Percentiles rank a stretch among this genome's conserved stretches.
Conservation (phyloP, 768 basidiomycete genomes). For the Lactarius vividus region DNA sequence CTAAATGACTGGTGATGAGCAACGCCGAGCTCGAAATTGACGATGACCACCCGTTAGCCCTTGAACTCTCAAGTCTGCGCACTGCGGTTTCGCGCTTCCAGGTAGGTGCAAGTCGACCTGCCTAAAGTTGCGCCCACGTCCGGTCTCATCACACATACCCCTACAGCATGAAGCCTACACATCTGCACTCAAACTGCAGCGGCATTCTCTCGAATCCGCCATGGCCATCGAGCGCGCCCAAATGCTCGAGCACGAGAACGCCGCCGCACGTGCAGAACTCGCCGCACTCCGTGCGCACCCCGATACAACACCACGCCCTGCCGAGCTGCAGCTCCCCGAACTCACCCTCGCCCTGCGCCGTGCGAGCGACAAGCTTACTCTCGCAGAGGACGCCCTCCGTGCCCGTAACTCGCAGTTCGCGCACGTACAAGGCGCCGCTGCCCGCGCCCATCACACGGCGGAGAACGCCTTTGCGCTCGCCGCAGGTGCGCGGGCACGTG, state of each 20-base stretch:
- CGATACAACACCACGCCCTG: conserved; percentile 41
- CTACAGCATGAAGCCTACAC: conserved; percentile 65
- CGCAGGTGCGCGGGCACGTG: conserved; percentile 49
- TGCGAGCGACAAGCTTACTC: conserved; percentile 63
- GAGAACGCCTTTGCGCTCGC: conserved; percentile 58
- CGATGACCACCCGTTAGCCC: conserved; percentile 40
- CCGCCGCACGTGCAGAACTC: conserved; percentile 53
- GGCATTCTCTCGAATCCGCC: conserved; percentile 53
- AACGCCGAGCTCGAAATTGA: conserved; percentile 26
- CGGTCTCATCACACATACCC: background rate
- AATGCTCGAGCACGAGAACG: conserved; percentile 59
- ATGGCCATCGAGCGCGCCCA: conserved; percentile 46
- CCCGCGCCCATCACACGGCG: conserved; percentile 41
- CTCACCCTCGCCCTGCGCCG: conserved; percentile 67
- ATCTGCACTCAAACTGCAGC: conserved; percentile 64
- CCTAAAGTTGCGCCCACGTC: conserved; percentile 1
- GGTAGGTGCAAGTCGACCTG: conserved; percentile 28
- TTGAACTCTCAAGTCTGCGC: conserved; percentile 39
- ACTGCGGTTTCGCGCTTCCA: conserved; percentile 38
- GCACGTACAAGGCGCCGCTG: conserved; percentile 42
- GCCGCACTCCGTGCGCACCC: conserved; percentile 53
- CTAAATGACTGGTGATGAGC: conserved; percentile 20
- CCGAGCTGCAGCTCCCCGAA: conserved; percentile 44
- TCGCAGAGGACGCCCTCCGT: conserved; percentile 56
- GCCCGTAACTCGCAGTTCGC: conserved; percentile 49